A percentile compares a stretch with the other conserved stretches of the same genome.
phyloP scores from a whole-genome alignment of 257 asterid genomes.

The Paraleonurus japonicus region DNA sequence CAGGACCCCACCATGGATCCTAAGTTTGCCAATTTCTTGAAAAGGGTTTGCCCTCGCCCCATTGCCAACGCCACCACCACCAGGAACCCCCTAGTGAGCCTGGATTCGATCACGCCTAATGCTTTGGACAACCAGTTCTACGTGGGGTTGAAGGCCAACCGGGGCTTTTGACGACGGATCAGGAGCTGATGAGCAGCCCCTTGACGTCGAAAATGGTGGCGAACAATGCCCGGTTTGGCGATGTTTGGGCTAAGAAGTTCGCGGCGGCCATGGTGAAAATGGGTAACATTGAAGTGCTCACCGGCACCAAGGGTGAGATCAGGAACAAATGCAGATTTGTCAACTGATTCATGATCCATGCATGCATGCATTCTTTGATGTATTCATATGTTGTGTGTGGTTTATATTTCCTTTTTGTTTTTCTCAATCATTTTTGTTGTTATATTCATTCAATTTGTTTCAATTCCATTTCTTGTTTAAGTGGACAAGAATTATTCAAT shows the following conservation, averaged over 20 bases:
- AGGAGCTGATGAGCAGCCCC: conserved; percentile 37
- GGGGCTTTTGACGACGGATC: conserved; percentile 47
- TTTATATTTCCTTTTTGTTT: not conserved
- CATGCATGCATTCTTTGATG: not conserved
- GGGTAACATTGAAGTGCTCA: conserved; percentile 58
- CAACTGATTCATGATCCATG: conserved; percentile 27
- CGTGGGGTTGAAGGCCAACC: conserved; percentile 27
- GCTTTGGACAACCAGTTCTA: conserved; percentile 50
- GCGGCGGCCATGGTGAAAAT: conserved; percentile 65
- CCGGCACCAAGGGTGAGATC: conserved; percentile 48
- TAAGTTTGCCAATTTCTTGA: conserved; percentile 31
- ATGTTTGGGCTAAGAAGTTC: conserved; percentile 47
- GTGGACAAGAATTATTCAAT: too few relatives aligned
- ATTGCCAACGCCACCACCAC: conserved; percentile 3
- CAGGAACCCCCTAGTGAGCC: conserved; percentile 26
- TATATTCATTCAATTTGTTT: too few relatives aligned
- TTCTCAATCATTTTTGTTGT: too few relatives aligned
- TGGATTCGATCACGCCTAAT: conserved; percentile 37
- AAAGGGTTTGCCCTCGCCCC: conserved; percentile 46
- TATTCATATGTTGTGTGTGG: too few relatives aligned
- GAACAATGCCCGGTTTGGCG: conserved; percentile 29
- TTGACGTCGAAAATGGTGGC: conserved; percentile 40
- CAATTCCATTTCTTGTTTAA: too few relatives aligned
- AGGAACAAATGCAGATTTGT: conserved; percentile 45
- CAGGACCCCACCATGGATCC: conserved; percentile 43